Evolutionary conservation across 177 flowering plant species (phyloP), one percentile per base, ranked within the genome.

Genomic region (Vitis hybrid): DNA sequence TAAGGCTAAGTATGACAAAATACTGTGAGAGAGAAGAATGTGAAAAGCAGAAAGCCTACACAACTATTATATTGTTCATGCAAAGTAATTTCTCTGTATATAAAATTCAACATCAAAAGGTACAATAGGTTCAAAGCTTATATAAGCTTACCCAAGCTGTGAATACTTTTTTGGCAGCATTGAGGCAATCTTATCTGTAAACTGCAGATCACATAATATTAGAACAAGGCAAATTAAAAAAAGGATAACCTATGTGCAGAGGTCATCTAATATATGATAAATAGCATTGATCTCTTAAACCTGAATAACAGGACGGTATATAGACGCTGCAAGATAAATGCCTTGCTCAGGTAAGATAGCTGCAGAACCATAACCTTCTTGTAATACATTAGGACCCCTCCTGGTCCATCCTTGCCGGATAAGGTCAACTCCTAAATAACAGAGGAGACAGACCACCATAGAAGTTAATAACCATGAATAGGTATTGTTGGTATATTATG

Each of bases 281-380:
- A 55, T 56, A 18, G 19, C 14, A 65, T 10, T 40, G 6, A 40
- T 40, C 45, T 64, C 23, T 66, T 66, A 75, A 81, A 96, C 98
- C 99, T 94, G 94, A 74, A 90, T 82, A 74, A 96, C 96, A 62
- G 98, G 99, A 13, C 97, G 87, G 71, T 97, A 97, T 60, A 91
- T 67, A 62, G 99, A 87, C 74, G 99, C 98, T 66, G 97, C 98
- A 64, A 97, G 82, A 78, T 97, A 97, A 62, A 94, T 91, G 68
- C 98, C 99, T 80, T 91, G 98, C 84, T 94, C 99, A 70, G 97
- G 97, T 81, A 97, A 86, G 65, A 94, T 85, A 65, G 97, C 85
- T 65, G 96, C 91, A 81, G 98, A 85, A 32, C 99, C 99, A 85
- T 94, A 97, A 64, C 99, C 99, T 85, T 97, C 99, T 76, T 94